These are phyloP conservation scores for Talaromyces verruculosus DNA, from an alignment of 2,329 filamentous ascomycete species.

Conservation along the genomic window DNA sequence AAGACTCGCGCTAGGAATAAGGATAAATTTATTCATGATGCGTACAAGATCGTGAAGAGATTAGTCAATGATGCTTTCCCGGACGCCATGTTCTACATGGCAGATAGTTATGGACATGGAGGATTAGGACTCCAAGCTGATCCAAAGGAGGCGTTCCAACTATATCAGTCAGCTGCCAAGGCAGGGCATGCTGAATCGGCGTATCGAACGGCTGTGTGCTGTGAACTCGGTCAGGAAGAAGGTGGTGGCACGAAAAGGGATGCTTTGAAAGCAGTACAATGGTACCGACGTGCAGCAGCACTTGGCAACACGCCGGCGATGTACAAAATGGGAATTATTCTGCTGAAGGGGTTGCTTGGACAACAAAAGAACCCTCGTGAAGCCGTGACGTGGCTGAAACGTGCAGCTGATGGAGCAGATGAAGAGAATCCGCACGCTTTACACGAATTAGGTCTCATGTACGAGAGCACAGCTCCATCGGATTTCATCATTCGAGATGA, in stretches of 20 bases:
- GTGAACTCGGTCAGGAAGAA: conserved; percentile 91
- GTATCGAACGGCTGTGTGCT: conserved; percentile 94
- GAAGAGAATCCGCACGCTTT: conserved; percentile 89
- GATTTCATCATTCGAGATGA: conserved; percentile 80
- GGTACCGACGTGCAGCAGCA: conserved; percentile 91
- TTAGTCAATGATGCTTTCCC: conserved; percentile 69
- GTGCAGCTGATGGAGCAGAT: conserved; percentile 85
- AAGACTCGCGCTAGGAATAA: conserved; percentile 63
- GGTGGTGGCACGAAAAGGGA: conserved; percentile 90
- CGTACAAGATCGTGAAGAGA: conserved; percentile 89
- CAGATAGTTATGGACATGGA: conserved; percentile 84
- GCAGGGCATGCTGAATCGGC: conserved; percentile 80
- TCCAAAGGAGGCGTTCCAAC: conserved; percentile 84
- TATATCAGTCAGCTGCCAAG: conserved; percentile 95
- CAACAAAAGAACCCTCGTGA: conserved; percentile 80
- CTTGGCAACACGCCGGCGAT: conserved; percentile 90
- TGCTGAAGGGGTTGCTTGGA: conserved; percentile 88
- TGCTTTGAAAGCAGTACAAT: conserved; percentile 90
- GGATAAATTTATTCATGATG: conserved; percentile 81
- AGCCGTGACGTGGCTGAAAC: conserved; percentile 87
- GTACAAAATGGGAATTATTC: conserved; percentile 98
- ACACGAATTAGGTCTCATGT: conserved; percentile 74
- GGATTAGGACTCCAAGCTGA: conserved; percentile 76
- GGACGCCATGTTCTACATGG: conserved; percentile 91
- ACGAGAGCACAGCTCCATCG: conserved; percentile 58